Percentiles rank a stretch among this genome's conserved stretches.
Conservation (phyloP, 1,284 basidiomycete species). For the Irpex rosettiformis region DNA sequence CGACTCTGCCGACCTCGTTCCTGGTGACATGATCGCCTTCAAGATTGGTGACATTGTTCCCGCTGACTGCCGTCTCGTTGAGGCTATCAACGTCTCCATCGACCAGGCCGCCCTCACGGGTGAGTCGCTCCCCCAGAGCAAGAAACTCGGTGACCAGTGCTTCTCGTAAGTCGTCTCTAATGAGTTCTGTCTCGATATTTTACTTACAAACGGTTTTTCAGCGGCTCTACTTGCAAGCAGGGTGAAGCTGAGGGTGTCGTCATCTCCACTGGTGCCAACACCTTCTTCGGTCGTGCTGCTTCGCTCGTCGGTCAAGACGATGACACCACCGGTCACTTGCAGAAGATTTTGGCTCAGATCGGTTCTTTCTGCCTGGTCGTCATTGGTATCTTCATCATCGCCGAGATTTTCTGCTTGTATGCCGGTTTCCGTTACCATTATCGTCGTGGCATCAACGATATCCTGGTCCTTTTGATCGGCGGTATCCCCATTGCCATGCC, state of each 20-base stretch:
- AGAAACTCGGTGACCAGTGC: constrained; percentile 92
- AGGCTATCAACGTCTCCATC: constrained; percentile 94
- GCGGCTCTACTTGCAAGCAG: constrained; percentile 95
- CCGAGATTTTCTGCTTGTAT: constrained; percentile 88
- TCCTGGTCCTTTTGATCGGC: constrained; percentile 96
- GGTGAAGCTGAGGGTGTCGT: constrained; percentile 97
- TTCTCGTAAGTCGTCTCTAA: constrained; percentile 71
- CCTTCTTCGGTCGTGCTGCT: constrained; percentile 94
- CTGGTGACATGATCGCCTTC: constrained; percentile 93
- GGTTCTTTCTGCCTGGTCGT: constrained; percentile 94
- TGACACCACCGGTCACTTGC: constrained; percentile 95
- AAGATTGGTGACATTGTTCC: constrained; percentile 98
- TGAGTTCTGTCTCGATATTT: too few relatives aligned
- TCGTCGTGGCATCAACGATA: constrained; percentile 94
- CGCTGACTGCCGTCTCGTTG: constrained; percentile 92
- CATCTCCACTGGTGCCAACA: constrained; percentile 94
- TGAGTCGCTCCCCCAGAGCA: constrained; percentile 89
- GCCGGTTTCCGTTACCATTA: constrained; percentile 86
- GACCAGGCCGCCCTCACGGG: constrained; percentile 97
- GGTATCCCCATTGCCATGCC: constrained; percentile 99
- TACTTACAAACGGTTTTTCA: too few relatives aligned
- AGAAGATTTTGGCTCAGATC: constrained; percentile 95
- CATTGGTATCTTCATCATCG: constrained; percentile 90
- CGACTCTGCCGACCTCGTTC: constrained; percentile 85
- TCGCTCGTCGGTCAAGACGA: constrained; percentile 95